Evolutionary conservation across 805 yeast species (phyloP).

Genomic region (Pichia rugopelliculosa): DNA sequence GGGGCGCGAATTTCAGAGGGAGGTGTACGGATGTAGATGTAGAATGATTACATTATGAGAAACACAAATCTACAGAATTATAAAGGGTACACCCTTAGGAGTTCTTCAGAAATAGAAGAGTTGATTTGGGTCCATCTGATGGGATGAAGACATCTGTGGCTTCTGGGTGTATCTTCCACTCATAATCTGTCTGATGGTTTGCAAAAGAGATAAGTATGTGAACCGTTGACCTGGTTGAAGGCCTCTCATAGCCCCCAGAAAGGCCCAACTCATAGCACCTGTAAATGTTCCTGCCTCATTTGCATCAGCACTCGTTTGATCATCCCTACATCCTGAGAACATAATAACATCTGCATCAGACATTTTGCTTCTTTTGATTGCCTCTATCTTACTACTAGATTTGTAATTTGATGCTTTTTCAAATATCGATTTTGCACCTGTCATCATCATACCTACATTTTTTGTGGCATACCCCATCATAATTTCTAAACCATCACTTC

Average conservation of each 20-base stretch:
- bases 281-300: constrained; percentile 61
- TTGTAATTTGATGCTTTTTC: constrained; percentile 29
- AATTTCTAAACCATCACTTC: constrained; percentile 55
- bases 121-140: constrained; percentile 60
- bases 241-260: constrained; percentile 49
- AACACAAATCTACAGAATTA: neutral
- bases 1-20: too few relatives aligned
- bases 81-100: neutral
- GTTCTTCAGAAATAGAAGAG: constrained; percentile 28
- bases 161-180: constrained; percentile 64
- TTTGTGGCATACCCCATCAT: constrained; percentile 55
- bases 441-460: constrained; percentile 38
- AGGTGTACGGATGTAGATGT: neutral
- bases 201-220: constrained; percentile 58
- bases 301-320: constrained; percentile 81
- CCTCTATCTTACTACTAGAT: constrained; percentile 25
- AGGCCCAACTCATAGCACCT: constrained; percentile 83
- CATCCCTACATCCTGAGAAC: constrained; percentile 77
- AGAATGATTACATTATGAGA: too few relatives aligned
- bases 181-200: constrained; percentile 61
- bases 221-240: constrained; percentile 50
- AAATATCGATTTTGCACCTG: constrained; percentile 32
- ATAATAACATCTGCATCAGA: constrained; percentile 72
- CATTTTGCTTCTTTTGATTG: constrained; percentile 47
- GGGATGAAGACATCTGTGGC: constrained; percentile 76